These are phyloP conservation scores for Neoarthrinium moseri DNA, from an alignment of 2,329 filamentous ascomycete species.

Conservation along the genomic window DNA sequence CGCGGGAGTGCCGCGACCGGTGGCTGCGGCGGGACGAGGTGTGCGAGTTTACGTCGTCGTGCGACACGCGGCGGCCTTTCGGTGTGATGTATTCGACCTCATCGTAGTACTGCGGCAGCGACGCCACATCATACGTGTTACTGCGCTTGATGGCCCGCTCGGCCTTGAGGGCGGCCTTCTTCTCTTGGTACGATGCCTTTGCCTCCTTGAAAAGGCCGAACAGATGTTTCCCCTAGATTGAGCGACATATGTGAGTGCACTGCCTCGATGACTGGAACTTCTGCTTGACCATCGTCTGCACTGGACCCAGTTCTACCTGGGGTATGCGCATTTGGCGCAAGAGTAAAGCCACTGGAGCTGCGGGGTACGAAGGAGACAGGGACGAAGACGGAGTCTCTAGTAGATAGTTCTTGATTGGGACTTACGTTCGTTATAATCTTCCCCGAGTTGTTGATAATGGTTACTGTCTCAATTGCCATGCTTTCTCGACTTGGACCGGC, in stretches of 20 bases:
- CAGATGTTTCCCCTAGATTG: constrained; percentile 83
- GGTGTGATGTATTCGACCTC: constrained; percentile 23
- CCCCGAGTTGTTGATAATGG: constrained; percentile 85
- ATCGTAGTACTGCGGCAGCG: constrained; percentile 27
- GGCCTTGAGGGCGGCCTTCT: constrained; percentile 77
- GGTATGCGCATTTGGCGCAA: too few species aligned
- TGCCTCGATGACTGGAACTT: too few species aligned
- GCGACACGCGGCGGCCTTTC: constrained; percentile 16
- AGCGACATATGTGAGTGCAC: too few species aligned
- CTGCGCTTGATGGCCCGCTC: constrained; percentile 59
- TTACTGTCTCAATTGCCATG: constrained; percentile 66
- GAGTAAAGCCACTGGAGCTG: neutral
- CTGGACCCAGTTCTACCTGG: too few species aligned
- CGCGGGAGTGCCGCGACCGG: constrained; percentile 34
- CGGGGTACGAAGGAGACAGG: neutral
- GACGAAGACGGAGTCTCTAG: neutral
- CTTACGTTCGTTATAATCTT: constrained; percentile 87
- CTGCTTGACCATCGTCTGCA: too few species aligned
- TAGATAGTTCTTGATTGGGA: constrained; percentile 16
- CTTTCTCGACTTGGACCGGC: constrained; percentile 17
- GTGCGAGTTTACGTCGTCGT: constrained; percentile 33
- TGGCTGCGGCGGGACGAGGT: constrained; percentile 43
- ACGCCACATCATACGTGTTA: constrained; percentile 49
- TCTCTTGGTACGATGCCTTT: constrained; percentile 81
- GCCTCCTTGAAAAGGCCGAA: constrained; percentile 91